Percentiles rank a stretch among this genome's conserved stretches.
phyloP scores from a whole-genome alignment of 805 yeast genomes.

The Candida orba region DNA sequence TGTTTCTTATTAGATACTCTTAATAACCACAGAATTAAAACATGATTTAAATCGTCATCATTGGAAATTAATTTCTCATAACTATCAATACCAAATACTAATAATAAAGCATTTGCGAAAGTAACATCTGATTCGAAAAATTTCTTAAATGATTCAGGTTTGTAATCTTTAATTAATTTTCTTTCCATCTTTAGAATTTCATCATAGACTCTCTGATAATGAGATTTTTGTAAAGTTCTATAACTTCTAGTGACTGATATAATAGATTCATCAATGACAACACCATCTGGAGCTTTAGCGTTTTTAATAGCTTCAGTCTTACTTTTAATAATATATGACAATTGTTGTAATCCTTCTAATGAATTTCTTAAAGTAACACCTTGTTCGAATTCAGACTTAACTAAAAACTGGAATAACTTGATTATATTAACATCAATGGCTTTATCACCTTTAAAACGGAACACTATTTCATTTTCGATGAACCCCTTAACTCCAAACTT shows the following conservation, averaged over 20 bases:
- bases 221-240: conserved; percentile 39
- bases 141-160: conserved; percentile 47
- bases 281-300: conserved; percentile 22
- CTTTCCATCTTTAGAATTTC: conserved; percentile 40
- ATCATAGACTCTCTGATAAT: conserved; percentile 41
- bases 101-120: conserved; percentile 46
- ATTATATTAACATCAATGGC: conserved; percentile 40
- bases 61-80: conserved; percentile 43
- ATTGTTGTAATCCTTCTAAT: conserved; percentile 53
- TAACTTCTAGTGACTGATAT: conserved; percentile 37
- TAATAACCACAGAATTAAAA: conserved; percentile 55
- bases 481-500: conserved; percentile 31
- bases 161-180: conserved; percentile 33
- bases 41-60: conserved; percentile 45
- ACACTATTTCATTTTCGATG: conserved; percentile 34
- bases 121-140: conserved; percentile 47
- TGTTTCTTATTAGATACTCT: conserved; percentile 43
- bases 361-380: conserved; percentile 44
- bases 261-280: conserved; percentile 18
- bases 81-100: conserved; percentile 49
- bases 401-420: conserved; percentile 47
- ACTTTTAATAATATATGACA: conserved; percentile 43
- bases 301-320: conserved; percentile 37
- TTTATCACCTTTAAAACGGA: conserved; percentile 27
- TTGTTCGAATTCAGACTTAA: conserved; percentile 42